Conservation (phyloP, 2,329 filamentous ascomycete genomes). For the Blastomyces gilchristii region DNA sequence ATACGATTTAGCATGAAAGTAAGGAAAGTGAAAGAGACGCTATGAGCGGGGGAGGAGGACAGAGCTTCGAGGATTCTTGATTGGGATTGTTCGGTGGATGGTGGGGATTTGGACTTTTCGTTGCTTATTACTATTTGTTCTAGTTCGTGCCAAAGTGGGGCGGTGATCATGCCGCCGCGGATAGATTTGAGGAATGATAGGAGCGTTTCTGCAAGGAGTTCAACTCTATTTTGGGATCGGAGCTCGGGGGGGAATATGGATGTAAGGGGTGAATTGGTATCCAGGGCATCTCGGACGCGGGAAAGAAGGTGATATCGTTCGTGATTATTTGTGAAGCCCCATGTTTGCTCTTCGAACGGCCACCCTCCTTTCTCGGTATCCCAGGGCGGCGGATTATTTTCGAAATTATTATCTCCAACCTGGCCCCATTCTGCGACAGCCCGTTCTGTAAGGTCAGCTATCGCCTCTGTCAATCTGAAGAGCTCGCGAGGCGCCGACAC, state of each 20-base stretch:
- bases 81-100: slow-evolving; percentile 45
- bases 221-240: slow-evolving; percentile 57
- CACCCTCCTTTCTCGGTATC: slow-evolving; percentile 41
- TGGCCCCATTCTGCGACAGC: slow-evolving; percentile 54
- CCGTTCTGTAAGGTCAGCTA: slow-evolving; percentile 52
- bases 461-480: slow-evolving; percentile 75
- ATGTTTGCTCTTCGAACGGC: slow-evolving; percentile 49
- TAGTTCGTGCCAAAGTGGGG: slow-evolving; percentile 58
- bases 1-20: slow-evolving; percentile 62
- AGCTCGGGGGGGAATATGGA: slow-evolving; percentile 54
- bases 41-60: slow-evolving; percentile 61
- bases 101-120: slow-evolving; percentile 39
- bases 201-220: slow-evolving; percentile 61
- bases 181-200: slow-evolving; percentile 65
- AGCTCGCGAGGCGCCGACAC: slow-evolving; percentile 81
- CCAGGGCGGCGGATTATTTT: slow-evolving; percentile 43
- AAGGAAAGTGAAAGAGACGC: slow-evolving; percentile 81
- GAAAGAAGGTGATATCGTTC: slow-evolving; percentile 37
- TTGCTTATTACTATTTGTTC: slow-evolving; percentile 45
- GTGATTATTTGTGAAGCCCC: slow-evolving; percentile 33
- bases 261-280: slow-evolving; percentile 55
- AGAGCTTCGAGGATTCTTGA: slow-evolving; percentile 63
- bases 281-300: slow-evolving; percentile 54
- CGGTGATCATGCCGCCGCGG: slow-evolving; percentile 67
- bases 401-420: slow-evolving; percentile 31